Percentiles rank a stretch among this genome's conserved stretches.
Evolutionary conservation across 805 yeast species (phyloP).

Genomic region (Kodamaea neixiangensis): DNA sequence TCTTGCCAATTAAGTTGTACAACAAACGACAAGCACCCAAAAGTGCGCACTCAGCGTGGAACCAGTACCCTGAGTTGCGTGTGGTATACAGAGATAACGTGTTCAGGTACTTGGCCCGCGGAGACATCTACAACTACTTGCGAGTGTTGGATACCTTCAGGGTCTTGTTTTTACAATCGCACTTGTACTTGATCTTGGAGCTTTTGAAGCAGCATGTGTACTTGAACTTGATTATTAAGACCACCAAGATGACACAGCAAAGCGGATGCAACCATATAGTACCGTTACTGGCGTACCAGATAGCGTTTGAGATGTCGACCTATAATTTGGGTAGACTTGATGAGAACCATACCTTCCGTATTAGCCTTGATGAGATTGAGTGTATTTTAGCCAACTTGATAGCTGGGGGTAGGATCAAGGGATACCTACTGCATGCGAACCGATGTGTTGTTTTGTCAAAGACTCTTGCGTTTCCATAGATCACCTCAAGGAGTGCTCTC

Average conservation of each 20-base stretch:
- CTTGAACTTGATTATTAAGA: constrained; percentile 50
- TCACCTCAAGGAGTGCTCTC: too few relatives aligned
- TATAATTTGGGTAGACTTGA: constrained; percentile 5
- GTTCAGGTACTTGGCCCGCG: constrained; percentile 49
- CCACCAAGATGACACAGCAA: constrained; percentile 23
- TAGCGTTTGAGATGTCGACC: constrained; percentile 41
- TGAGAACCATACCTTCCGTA: constrained; percentile 5
- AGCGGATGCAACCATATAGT: constrained; percentile 35
- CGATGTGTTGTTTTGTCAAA: constrained; percentile 75
- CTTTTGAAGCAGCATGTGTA: constrained; percentile 52
- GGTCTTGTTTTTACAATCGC: constrained; percentile 52
- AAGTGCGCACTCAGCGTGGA: constrained; percentile 33
- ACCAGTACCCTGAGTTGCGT: constrained; percentile 41
- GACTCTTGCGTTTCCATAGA: constrained; percentile 65
- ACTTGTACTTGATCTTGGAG: constrained; percentile 61
- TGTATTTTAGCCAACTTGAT: constrained; percentile 70
- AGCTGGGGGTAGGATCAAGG: constrained; percentile 61
- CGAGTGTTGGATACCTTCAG: constrained; percentile 46
- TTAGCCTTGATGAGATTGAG: constrained; percentile 57
- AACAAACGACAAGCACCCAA: constrained; percentile 51
- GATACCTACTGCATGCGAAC: constrained; percentile 78
- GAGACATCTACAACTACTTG: constrained; percentile 59
- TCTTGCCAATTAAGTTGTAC: constrained; percentile 65
- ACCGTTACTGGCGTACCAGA: constrained; percentile 43
- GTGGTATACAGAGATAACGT: constrained; percentile 47